Evolutionary conservation across 371 early-diverging fungal genomes (phyloP).

Genomic region (Catenaria anguillulae): DNA sequence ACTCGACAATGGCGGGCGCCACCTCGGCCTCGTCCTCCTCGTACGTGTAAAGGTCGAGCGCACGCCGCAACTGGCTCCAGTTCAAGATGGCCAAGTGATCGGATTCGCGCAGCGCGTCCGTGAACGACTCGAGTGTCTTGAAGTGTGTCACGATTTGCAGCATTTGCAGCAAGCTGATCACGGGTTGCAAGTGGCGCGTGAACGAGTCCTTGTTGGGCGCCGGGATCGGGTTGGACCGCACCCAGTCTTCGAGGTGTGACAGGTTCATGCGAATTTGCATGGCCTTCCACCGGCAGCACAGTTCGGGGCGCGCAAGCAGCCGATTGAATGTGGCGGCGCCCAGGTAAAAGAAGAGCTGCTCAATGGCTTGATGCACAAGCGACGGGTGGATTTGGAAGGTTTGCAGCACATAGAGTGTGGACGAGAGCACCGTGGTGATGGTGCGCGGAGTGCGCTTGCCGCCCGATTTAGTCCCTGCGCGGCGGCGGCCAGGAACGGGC

Average conservation of each 20-base stretch:
- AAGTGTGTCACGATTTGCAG: conserved; percentile 61
- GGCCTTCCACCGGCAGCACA: conserved; percentile 61
- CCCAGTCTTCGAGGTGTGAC: conserved; percentile 65
- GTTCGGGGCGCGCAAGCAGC: conserved; percentile 52
- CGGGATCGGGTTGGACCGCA: conserved; percentile 39
- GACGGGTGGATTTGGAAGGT: conserved; percentile 46
- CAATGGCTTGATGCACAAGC: conserved; percentile 50
- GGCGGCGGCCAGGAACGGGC: not conserved
- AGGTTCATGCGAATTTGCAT: conserved; percentile 74
- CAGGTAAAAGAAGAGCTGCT: conserved; percentile 56
- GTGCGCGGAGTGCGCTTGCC: conserved; percentile 33
- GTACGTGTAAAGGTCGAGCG: conserved; percentile 60
- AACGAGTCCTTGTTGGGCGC: conserved; percentile 16
- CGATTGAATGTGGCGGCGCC: conserved; percentile 66
- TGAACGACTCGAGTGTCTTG: conserved; percentile 45
- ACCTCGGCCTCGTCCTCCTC: conserved; percentile 61
- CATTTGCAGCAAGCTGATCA: conserved; percentile 65
- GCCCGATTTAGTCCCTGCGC: no score
- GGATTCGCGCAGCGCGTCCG: conserved; percentile 50
- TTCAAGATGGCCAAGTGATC: conserved; percentile 35
- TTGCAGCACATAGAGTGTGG: conserved; percentile 40
- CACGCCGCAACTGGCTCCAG: conserved; percentile 50
- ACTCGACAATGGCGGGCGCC: conserved; percentile 51
- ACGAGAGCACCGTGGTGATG: conserved; percentile 43
- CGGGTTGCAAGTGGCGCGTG: conserved; percentile 34